A percentile compares a stretch with the other conserved stretches of the same genome.
Evolutionary conservation across 2,329 filamentous ascomycete genomes (phyloP).

Genomic region (Colletotrichum higginsianum): DNA sequence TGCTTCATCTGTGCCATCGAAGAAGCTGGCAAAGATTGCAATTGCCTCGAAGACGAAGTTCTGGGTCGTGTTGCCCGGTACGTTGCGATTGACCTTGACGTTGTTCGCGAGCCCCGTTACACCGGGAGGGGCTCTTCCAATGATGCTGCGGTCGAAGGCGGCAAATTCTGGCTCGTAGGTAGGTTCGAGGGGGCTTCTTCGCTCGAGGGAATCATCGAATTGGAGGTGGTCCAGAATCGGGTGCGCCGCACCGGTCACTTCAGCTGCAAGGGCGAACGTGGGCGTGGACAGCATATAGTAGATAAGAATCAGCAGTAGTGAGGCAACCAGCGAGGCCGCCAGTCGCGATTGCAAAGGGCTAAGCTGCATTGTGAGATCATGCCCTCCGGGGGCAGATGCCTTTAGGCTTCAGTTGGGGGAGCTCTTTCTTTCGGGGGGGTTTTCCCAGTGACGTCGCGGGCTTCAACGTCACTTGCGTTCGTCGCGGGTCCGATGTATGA

Average conservation of each 20-base stretch:
- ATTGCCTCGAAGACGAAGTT: constrained; percentile 75
- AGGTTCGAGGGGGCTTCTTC: constrained; percentile 42
- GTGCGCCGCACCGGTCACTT: constrained; percentile 54
- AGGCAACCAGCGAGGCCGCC: constrained; percentile 75
- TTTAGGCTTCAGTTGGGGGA: constrained; percentile 2
- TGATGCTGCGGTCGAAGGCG: constrained; percentile 72
- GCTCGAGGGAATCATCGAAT: constrained; percentile 40
- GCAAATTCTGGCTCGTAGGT: constrained; percentile 74
- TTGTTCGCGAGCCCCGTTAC: constrained; percentile 75
- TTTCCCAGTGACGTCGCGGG: constrained; percentile 1
- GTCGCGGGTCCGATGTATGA: background rate
- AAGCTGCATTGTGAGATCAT: constrained; percentile 68
- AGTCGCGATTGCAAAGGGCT: constrained; percentile 81
- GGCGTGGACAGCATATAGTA: constrained; percentile 73
- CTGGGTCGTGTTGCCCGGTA: constrained; percentile 73
- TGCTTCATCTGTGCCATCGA: constrained; percentile 41
- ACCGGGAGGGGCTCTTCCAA: constrained; percentile 71
- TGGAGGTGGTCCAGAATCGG: constrained; percentile 46
- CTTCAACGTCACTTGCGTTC: constrained; percentile 11
- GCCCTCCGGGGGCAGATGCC: constrained; percentile 57
- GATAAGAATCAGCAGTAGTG: constrained; percentile 71
- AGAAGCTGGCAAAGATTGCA: constrained; percentile 61
- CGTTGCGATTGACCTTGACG: constrained; percentile 69
- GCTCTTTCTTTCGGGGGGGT: too few relatives aligned
- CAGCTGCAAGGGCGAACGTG: constrained; percentile 74